phyloP scores from a whole-genome alignment of 2,329 filamentous ascomycete genomes.

The Macrophomina tecta region DNA sequence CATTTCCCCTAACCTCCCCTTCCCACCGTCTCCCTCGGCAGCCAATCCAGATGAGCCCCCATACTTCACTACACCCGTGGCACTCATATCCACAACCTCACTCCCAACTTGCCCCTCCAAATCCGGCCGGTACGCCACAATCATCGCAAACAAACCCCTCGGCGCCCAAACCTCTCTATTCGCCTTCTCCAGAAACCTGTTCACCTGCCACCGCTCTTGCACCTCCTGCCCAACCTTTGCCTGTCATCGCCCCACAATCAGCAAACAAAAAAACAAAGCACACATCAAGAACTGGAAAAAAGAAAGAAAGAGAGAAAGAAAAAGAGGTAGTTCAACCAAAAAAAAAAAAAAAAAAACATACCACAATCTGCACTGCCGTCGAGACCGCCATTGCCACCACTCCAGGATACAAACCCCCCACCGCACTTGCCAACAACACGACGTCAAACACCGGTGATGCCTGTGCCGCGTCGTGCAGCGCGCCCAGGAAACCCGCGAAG shows the following conservation, averaged over 20 bases:
- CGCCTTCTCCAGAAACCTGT: not conserved
- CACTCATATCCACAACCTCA: not conserved
- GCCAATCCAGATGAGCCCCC: not conserved
- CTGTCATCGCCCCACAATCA: too few species aligned
- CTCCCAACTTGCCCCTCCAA: not conserved
- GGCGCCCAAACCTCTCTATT: not conserved
- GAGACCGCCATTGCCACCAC: not conserved
- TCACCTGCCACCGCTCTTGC: not conserved
- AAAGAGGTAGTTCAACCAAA: too few species aligned
- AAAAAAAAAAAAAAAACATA: too few species aligned
- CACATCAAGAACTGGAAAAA: too few species aligned
- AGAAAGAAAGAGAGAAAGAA: too few species aligned
- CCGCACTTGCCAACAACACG: not conserved
- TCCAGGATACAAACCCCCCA: not conserved
- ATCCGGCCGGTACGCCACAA: not conserved
- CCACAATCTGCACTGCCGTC: not conserved
- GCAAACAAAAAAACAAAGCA: too few species aligned
- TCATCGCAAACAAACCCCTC: not conserved
- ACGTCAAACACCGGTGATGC: not conserved
- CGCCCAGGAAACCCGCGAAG: not conserved
- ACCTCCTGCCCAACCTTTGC: not conserved
- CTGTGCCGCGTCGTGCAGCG: not conserved
- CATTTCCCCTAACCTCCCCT: not conserved
- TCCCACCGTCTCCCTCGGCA: not conserved
- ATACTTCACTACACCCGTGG: not conserved